phyloP scores from a whole-genome alignment of 2,329 filamentous ascomycete genomes.

The Penicillium sp. region DNA sequence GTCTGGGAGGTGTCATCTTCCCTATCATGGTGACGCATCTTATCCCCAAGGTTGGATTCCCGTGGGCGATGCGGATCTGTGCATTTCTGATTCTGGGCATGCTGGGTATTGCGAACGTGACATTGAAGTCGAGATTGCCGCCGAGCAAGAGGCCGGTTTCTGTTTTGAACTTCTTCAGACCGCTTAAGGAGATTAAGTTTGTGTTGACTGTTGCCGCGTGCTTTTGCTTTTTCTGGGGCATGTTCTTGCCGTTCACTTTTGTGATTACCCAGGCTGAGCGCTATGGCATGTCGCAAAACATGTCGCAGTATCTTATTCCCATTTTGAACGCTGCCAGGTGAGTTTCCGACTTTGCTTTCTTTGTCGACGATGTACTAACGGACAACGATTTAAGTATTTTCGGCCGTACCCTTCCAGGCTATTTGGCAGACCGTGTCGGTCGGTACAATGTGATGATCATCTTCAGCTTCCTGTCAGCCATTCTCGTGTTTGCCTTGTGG shows the following conservation, averaged over 20 bases:
- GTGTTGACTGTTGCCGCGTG: conserved; percentile 18
- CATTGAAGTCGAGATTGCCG: conserved; percentile 49
- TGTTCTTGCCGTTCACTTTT: conserved; percentile 59
- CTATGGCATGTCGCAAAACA: conserved; percentile 50
- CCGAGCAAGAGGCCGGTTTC: conserved; percentile 26
- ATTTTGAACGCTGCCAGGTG: conserved; percentile 53
- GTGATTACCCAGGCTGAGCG: conserved; percentile 47
- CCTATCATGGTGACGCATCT: conserved; percentile 61
- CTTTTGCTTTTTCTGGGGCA: conserved; percentile 55
- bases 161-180: conserved; percentile 20
- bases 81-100: conserved; percentile 62
- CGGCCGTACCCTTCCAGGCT: conserved; percentile 34
- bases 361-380: neutral
- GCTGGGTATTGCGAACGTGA: conserved; percentile 53
- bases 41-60: conserved; percentile 53
- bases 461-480: conserved; percentile 39
- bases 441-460: conserved; percentile 48
- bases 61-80: conserved; percentile 58
- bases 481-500: conserved; percentile 52
- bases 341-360: neutral
- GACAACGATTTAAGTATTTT: conserved; percentile 22
- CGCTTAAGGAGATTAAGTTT: conserved; percentile 25
- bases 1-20: conserved; percentile 59
- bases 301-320: conserved; percentile 54
- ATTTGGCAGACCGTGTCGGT: conserved; percentile 30